phyloP scores from a whole-genome alignment of 192 early-diverging fungal species.

The Gryganskiella cystojenkinii region DNA sequence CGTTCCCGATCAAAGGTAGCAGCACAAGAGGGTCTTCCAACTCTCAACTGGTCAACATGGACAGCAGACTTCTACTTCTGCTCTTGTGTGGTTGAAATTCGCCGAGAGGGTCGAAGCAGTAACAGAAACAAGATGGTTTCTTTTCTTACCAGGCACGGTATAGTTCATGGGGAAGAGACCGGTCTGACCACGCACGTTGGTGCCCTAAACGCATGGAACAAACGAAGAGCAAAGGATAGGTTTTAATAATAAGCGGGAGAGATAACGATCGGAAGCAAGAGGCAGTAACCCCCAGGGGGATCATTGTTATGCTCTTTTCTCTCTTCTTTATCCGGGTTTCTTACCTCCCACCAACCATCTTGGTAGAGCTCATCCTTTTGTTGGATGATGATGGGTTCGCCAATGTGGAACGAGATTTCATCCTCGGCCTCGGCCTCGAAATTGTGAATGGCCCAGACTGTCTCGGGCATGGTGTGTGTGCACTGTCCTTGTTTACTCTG shows the following conservation, averaged over 20 bases:
- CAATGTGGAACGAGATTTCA: slow-evolving; percentile 68
- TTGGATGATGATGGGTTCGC: slow-evolving; percentile 71
- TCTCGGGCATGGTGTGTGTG: slow-evolving; percentile 43
- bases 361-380: slow-evolving; percentile 73
- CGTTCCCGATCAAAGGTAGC: too few relatives aligned
- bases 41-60: too few relatives aligned
- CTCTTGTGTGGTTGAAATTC: too few relatives aligned
- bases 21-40: too few relatives aligned
- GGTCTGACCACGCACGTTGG: slow-evolving; percentile 64
- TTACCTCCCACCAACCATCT: slow-evolving; percentile 83
- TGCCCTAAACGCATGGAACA: slow-evolving; percentile 58
- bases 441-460: slow-evolving; percentile 61
- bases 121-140: not conserved
- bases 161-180: slow-evolving; percentile 80
- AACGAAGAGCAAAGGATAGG: not conserved
- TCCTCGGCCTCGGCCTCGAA: slow-evolving; percentile 70
- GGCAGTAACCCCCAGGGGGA: too few relatives aligned
- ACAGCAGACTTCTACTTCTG: too few relatives aligned
- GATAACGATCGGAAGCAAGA: not conserved
- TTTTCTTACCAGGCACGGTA: slow-evolving; percentile 56
- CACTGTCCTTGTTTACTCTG: not conserved
- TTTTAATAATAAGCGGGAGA: too few relatives aligned
- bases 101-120: too few relatives aligned
- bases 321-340: not conserved
- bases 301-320: too few relatives aligned